Evolutionary conservation across 257 asterid species (phyloP), one percentile per base, ranked within the genome.

Genomic region (Haberlea rhodopensis): DNA sequence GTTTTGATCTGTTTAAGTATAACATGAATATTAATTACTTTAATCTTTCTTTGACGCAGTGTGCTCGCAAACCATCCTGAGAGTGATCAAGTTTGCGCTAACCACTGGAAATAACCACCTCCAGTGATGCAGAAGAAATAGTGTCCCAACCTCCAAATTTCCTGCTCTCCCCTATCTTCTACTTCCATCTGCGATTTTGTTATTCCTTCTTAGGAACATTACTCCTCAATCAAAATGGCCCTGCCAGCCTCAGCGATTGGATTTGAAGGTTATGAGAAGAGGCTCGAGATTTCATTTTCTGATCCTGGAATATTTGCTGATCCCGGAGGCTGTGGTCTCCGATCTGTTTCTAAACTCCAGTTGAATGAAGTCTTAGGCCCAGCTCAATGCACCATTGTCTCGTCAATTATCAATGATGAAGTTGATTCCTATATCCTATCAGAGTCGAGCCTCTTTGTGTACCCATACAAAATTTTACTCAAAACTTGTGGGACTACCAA

Each of bases 21-120:
- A n/a, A n/a, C 16, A 53, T 23, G 16, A n/a, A n/a, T 60, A 26
- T 16, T 1, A 19, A 24, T 67, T 4, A 55, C 19, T 9, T 1
- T 11, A 53, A 28, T 18, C 45, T 27, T 58, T 26, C 20, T 23
- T 32, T 25, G 13, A 53, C 65, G 73, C 80, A 76, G 80, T 72
- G 78, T 69, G 78, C 71, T 19, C 71, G 81, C 62, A 58, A 72
- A 63, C 81, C 81, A 48, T 76, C 81, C 81, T 76, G 78, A 76
- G 74, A 67, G 54, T 40, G 27, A 45, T 25, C 3, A 51, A 64
- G 72, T 53, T 15, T 27, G 61, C 43, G 11, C 29, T n/a, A n/a
- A n/a, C n/a, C n/a, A n/a, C n/a, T n/a, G n/a, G n/a, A n/a, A 18
- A 16, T 9, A 57, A 43, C 58, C 76, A 40, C 59, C 34, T 19